A percentile compares a stretch with the other conserved stretches of the same genome.
These are phyloP conservation scores for Saturnispora ahearnii DNA, from an alignment of 805 yeast species.

Conservation along the genomic window DNA sequence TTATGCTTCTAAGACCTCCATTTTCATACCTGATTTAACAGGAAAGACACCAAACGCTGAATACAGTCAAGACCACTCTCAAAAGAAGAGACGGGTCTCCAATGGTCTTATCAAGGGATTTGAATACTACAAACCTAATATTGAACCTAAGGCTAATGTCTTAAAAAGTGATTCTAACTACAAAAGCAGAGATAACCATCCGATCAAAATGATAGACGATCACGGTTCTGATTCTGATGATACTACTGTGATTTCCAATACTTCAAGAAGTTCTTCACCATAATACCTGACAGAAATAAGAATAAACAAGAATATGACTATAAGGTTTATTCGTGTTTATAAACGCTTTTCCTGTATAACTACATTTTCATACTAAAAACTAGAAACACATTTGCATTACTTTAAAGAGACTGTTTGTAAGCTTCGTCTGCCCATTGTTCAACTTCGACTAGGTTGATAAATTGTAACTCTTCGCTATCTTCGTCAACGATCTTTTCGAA, in stretches of 20 bases:
- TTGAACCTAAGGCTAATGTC: neutral
- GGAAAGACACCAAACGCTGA: slow-evolving; percentile 1
- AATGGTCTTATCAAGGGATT: slow-evolving; percentile 1
- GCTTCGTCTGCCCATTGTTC: slow-evolving; percentile 50
- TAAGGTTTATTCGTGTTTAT: neutral
- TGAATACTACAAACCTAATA: slow-evolving; percentile 5
- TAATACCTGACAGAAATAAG: neutral
- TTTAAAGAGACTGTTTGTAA: slow-evolving; percentile 16
- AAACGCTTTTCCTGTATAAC: neutral
- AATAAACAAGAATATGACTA: no score
- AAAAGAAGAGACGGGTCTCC: slow-evolving; percentile 2
- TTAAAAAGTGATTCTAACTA: neutral
- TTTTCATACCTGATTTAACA: slow-evolving; percentile 14
- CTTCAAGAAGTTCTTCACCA: neutral
- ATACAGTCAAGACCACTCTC: neutral
- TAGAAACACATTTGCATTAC: neutral
- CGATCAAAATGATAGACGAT: neutral
- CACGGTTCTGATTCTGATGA: neutral
- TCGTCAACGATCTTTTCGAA: slow-evolving; percentile 44
- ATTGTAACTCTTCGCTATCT: slow-evolving; percentile 31
- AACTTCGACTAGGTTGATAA: slow-evolving; percentile 44
- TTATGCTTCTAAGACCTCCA: slow-evolving; percentile 23
- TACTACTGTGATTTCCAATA: neutral
- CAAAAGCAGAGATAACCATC: neutral
- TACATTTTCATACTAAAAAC: neutral